phyloP scores from a whole-genome alignment of 371 early-diverging fungal genomes.

The Dichotomocladium elegans region DNA sequence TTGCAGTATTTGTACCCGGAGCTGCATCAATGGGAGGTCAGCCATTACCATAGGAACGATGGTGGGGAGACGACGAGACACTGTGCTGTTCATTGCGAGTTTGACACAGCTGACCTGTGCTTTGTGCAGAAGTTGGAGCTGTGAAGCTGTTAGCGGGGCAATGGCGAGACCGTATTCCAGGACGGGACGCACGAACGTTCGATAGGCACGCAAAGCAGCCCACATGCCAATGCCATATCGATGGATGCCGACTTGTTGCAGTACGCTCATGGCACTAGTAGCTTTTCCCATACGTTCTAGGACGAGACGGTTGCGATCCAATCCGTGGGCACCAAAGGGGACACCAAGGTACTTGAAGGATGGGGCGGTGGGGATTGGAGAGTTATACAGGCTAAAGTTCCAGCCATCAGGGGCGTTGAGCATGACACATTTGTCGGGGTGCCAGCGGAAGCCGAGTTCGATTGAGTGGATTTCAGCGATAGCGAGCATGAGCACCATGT shows the following conservation, averaged over 20 bases:
- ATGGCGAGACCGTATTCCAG: constrained; percentile 5
- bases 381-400: background rate
- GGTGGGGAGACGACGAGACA: background rate
- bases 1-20: background rate
- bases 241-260: background rate
- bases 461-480: constrained; percentile 5
- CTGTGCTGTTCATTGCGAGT: background rate
- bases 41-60: background rate
- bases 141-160: background rate
- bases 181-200: constrained; percentile 1
- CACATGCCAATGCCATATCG: background rate
- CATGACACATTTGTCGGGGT: constrained; percentile 14
- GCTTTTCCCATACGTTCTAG: background rate
- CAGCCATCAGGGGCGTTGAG: background rate
- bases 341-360: constrained; percentile 3
- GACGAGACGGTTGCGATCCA: background rate
- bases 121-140: background rate
- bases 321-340: background rate
- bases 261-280: background rate
- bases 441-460: constrained; percentile 13
- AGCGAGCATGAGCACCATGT: constrained; percentile 1
- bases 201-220: background rate
- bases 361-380: background rate
- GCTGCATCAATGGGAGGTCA: background rate
- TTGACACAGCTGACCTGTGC: constrained; percentile 5